A percentile compares a stretch with the other conserved stretches of the same genome.
Evolutionary conservation across 2,329 filamentous ascomycete genomes (phyloP).

Genomic region (Exophiala sideris): DNA sequence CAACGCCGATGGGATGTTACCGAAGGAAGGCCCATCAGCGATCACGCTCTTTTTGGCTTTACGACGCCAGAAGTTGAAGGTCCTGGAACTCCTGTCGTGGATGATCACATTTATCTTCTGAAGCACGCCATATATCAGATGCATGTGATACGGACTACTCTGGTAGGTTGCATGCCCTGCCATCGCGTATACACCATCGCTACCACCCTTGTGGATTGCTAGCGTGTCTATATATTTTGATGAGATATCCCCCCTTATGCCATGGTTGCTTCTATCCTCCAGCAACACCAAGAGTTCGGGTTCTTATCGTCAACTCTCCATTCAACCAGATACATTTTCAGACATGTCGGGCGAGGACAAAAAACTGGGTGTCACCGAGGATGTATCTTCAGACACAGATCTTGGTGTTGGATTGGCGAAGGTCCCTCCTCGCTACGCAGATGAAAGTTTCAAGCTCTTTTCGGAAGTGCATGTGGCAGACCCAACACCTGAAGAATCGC

Average conservation of each 20-base stretch:
- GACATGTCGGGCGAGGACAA: not conserved
- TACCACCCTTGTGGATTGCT: no score
- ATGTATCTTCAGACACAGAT: not conserved
- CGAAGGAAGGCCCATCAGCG: no score
- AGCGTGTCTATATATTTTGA: no score
- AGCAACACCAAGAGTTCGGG: no score
- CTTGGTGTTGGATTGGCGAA: conserved; percentile 26
- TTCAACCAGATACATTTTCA: not conserved
- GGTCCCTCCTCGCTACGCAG: conserved; percentile 38
- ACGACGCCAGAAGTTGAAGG: not conserved
- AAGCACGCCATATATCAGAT: not conserved
- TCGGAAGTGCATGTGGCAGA: conserved; percentile 38
- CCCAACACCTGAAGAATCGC: conserved; percentile 35
- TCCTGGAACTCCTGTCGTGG: not conserved
- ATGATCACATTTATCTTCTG: not conserved
- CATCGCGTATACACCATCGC: no score
- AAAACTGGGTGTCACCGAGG: not conserved
- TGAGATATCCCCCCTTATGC: no score
- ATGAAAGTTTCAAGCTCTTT: conserved; percentile 44
- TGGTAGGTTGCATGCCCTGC: no score
- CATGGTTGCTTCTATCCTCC: no score
- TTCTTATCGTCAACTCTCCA: no score
- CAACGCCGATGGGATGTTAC: no score
- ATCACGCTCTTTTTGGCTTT: not conserved
- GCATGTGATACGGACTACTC: no score